Evolutionary conservation across 1,284 basidiomycete genomes (phyloP), one percentile per base, ranked within the genome.

Genomic region (Vanrija pseudolonga): DNA sequence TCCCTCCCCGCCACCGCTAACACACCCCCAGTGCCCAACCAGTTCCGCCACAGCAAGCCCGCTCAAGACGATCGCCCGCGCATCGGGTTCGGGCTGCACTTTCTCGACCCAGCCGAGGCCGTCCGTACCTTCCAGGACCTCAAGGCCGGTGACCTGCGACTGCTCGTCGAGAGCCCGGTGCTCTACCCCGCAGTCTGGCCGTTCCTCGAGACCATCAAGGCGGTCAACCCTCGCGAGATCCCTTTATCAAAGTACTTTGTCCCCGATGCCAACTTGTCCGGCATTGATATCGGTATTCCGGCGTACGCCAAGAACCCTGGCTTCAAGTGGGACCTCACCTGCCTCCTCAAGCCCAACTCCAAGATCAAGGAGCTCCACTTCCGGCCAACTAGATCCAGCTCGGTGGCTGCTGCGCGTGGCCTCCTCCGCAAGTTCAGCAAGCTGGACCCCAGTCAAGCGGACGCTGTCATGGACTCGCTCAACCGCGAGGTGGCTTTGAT

Each of bases 111-210:
- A 0, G 66, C 69, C 3, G 65, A 82, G 0, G 79, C 83, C 58
- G 59, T 82, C 2, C 43, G 14, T 1, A 26, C 28, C 5, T 12
- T 48, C 11, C 47, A 48, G 38, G 20, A 39, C 14, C 40, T 32
- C 19, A 41, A 61, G 26, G 42, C 45, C 14, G 37, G 23, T 4
- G 22, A 28, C 22, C 24, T 26, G 4, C 24, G 24, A 4, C 14
- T 84, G 3, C 72, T 85, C 9, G 69, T 85, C n/a, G 85, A 86
- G 57, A 77, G 80, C 0, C 78, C 82, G 0, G 80, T 85, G 40
- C 78, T 86, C 77, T 85, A 81, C 51, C 84, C 84, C 53, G 73
- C 83, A 0, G 80, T 84, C 32, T 77, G 82, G 3, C 85, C 85
- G 0, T 86, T 86, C 69, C 75, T 87, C 9, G 78, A 84, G 46